Conservation (phyloP, 306 rosid species). For the cucumber (Cucumis sativus) region DNA sequence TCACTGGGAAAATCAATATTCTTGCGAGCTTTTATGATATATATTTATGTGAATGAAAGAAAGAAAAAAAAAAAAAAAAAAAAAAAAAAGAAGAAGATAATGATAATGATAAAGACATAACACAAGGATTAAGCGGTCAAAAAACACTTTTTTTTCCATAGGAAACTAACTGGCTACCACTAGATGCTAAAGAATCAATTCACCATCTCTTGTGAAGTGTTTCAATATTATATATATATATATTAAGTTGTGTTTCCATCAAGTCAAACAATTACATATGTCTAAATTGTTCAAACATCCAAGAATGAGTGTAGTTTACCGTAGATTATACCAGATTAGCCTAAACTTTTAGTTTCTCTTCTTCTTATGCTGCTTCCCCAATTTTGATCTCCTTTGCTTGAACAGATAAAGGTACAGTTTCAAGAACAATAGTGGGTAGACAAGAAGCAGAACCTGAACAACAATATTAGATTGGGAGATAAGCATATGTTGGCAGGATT, state of each 20-base stretch:
- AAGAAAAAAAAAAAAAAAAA: not conserved
- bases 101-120: not conserved
- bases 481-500: not conserved
- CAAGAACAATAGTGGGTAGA: slow-evolving; percentile 68
- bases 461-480: slow-evolving; percentile 5
- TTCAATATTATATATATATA: not conserved
- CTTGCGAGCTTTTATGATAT: not conserved
- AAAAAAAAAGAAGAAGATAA: too few species aligned
- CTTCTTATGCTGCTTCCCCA: slow-evolving; percentile 36
- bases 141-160: not conserved
- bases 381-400: slow-evolving; percentile 73
- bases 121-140: not conserved
- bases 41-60: not conserved
- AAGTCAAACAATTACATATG: not conserved
- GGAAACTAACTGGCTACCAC: not conserved
- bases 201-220: not conserved
- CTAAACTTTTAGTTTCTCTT: slow-evolving; percentile 31
- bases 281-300: not conserved
- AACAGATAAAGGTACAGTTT: slow-evolving; percentile 78
- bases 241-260: not conserved
- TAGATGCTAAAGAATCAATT: not conserved
- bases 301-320: not conserved
- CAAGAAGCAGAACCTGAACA: slow-evolving; percentile 51
- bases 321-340: not conserved
- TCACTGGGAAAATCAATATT: not conserved